phyloP scores from a whole-genome alignment of 352 stramenopile species.

The Globisporangium cylindrosporum region DNA sequence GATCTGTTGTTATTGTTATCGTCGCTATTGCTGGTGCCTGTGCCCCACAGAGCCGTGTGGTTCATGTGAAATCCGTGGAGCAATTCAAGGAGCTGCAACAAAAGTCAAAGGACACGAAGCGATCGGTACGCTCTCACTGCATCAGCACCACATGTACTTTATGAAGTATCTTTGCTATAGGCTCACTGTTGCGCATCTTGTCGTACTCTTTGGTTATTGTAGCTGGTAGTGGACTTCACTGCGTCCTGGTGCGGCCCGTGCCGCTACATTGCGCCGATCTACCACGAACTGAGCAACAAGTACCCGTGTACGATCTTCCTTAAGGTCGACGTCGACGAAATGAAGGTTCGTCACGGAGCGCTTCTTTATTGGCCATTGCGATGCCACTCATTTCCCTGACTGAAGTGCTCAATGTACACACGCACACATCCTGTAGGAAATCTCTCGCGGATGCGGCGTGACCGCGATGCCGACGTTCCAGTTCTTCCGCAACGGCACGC shows the following conservation, averaged over 20 bases:
- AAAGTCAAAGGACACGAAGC: slow-evolving; percentile 67
- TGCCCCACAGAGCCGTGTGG: slow-evolving; percentile 45
- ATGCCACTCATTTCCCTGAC: too few species aligned
- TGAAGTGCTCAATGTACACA: background rate
- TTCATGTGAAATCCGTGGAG: slow-evolving; percentile 66
- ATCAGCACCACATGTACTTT: background rate
- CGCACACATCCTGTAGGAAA: slow-evolving; percentile 26
- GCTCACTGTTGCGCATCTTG: background rate
- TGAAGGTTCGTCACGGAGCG: slow-evolving; percentile 30
- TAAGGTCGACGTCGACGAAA: slow-evolving; percentile 89
- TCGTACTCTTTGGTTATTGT: background rate
- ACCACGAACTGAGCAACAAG: slow-evolving; percentile 82
- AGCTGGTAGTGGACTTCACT: slow-evolving; percentile 86
- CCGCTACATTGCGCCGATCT: slow-evolving; percentile 82
- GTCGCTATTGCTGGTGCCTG: background rate
- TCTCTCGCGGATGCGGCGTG: slow-evolving; percentile 72
- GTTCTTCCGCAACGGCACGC: slow-evolving; percentile 89
- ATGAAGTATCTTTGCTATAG: background rate
- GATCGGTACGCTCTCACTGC: slow-evolving; percentile 31
- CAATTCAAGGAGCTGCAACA: slow-evolving; percentile 72
- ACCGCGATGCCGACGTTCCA: slow-evolving; percentile 95
- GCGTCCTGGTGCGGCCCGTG: slow-evolving; percentile 89
- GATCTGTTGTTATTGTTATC: background rate
- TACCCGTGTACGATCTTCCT: slow-evolving; percentile 84
- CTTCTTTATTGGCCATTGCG: background rate